Percentiles rank a stretch among this genome's conserved stretches.
Conservation (phyloP, 495 filamentous ascomycete species). For the Hypoxylon subgilvum region DNA sequence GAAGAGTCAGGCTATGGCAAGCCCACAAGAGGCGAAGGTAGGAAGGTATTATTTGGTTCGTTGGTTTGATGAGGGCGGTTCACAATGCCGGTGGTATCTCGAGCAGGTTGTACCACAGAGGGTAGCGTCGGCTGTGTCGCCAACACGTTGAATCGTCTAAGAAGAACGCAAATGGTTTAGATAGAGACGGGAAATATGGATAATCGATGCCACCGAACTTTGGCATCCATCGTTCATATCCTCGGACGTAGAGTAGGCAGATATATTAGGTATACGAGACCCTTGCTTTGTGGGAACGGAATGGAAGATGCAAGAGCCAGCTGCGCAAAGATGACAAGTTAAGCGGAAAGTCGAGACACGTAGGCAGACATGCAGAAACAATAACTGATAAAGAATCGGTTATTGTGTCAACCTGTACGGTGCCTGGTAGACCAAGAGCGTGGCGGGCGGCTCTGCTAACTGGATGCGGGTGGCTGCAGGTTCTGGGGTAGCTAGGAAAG, state of each 20-base stretch:
- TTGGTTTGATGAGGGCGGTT: conserved; percentile 16
- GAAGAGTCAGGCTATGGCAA: conserved; percentile 9
- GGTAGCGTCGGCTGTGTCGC: conserved; percentile 13
- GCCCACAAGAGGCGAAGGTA: neutral
- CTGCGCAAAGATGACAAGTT: conserved; percentile 4
- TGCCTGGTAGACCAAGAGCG: conserved; percentile 14
- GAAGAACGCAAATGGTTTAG: conserved; percentile 26
- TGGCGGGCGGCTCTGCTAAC: conserved; percentile 45
- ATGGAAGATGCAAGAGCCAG: conserved; percentile 1
- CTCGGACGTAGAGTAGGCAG: conserved; percentile 17
- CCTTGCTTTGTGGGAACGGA: conserved; percentile 9
- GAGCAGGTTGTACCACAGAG: conserved; percentile 10
- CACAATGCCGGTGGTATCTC: conserved; percentile 19
- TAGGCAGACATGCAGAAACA: conserved; percentile 35
- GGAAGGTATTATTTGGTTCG: conserved; percentile 3
- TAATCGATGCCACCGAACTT: conserved; percentile 46
- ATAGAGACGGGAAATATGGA: conserved; percentile 32
- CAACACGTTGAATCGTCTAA: conserved; percentile 10
- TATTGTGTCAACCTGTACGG: conserved; percentile 13
- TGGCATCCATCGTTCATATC: conserved; percentile 46
- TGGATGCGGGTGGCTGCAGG: conserved; percentile 44
- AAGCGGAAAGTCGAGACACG: conserved; percentile 25
- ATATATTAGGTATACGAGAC: conserved; percentile 9
- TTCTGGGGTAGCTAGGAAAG: conserved; percentile 27
- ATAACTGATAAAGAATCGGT: conserved; percentile 8